Conservation (phyloP, 2,329 filamentous ascomycete genomes). For the Nemania sp. region DNA sequence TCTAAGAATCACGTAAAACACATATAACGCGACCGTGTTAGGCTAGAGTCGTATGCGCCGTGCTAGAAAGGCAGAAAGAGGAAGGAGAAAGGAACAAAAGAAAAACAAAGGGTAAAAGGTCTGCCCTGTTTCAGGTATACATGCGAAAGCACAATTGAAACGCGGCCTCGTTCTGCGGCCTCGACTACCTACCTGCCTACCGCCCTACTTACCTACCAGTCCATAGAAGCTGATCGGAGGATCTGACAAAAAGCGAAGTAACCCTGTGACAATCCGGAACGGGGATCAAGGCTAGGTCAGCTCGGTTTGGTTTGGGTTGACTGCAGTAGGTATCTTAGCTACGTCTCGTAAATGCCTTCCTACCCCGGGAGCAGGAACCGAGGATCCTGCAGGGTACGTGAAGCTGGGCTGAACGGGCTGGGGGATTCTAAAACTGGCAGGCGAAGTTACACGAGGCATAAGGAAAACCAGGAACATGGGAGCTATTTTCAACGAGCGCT, state of each 20-base stretch:
- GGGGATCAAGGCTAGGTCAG: constrained; percentile 12
- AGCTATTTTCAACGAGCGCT: not conserved
- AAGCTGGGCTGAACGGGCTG: constrained; percentile 26
- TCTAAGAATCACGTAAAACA: not conserved
- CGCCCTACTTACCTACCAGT: no score
- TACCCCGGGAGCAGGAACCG: constrained; percentile 15
- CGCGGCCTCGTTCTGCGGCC: constrained; percentile 13
- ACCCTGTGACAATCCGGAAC: constrained; percentile 27
- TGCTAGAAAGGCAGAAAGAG: not conserved
- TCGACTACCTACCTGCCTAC: no score
- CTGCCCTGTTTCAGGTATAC: constrained; percentile 31
- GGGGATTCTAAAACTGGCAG: constrained; percentile 19
- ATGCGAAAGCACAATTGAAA: constrained; percentile 28
- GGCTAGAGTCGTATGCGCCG: not conserved
- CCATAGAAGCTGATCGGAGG: constrained; percentile 15
- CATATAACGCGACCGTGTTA: not conserved
- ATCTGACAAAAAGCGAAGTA: constrained; percentile 12
- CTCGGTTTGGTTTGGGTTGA: not conserved
- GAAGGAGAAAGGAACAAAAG: constrained; percentile 4
- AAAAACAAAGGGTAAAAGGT: not conserved
- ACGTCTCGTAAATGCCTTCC: constrained; percentile 10
- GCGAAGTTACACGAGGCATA: constrained; percentile 14
- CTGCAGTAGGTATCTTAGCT: no score
- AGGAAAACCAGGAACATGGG: not conserved
- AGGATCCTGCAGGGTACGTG: constrained; percentile 8